phyloP scores from a whole-genome alignment of 129 eudicot genomes.

The Helichrysum umbraculigerum region DNA sequence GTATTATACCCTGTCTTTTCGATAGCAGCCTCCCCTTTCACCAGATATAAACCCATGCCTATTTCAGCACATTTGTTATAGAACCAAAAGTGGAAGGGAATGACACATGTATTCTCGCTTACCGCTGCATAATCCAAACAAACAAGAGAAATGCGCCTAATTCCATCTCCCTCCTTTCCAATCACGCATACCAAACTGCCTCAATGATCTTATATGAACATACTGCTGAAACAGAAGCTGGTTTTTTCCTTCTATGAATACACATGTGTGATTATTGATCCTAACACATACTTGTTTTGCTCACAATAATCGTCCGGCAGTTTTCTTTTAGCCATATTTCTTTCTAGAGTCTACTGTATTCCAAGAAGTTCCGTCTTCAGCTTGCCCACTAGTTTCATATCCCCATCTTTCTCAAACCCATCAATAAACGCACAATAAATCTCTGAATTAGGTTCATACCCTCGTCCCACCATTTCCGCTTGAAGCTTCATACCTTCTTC shows the following conservation, averaged over 20 bases:
- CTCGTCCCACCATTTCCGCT: constrained; percentile 80
- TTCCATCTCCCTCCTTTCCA: no score
- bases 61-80: neutral
- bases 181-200: no score
- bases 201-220: no score
- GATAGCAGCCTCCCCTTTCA: neutral
- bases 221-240: no score
- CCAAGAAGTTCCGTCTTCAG: neutral
- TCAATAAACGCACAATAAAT: constrained; percentile 55
- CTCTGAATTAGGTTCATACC: constrained; percentile 57
- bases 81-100: neutral
- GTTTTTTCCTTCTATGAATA: no score
- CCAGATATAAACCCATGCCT: neutral
- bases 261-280: neutral
- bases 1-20: neutral
- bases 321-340: neutral
- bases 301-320: neutral
- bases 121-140: no score
- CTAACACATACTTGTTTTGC: no score
- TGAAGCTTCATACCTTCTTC: constrained; percentile 74
- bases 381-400: neutral
- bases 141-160: no score
- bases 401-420: constrained; percentile 63
- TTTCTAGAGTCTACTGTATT: neutral
- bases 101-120: no score